phyloP scores from a whole-genome alignment of 2,329 filamentous ascomycete species.

The Davidsoniella eucalypti region DNA sequence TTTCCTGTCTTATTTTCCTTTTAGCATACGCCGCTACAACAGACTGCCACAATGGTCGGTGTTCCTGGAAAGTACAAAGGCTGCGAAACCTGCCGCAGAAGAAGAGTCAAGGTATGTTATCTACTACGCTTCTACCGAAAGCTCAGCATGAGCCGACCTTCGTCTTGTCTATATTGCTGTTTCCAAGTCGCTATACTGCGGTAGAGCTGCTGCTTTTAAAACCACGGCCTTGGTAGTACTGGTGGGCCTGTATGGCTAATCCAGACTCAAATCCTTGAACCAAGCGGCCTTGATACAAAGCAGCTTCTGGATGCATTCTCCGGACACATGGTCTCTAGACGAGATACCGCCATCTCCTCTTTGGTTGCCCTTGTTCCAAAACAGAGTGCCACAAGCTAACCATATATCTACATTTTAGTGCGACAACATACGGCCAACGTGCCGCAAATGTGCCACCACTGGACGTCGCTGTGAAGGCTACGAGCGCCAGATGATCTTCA shows the following conservation, averaged over 20 bases:
- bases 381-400: not conserved
- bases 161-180: too few relatives aligned
- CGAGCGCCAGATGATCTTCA: conserved; percentile 45
- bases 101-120: conserved; percentile 40
- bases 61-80: conserved; percentile 48
- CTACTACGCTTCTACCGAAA: not conserved
- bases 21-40: not conserved
- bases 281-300: not conserved
- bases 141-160: too few relatives aligned
- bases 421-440: conserved; percentile 43
- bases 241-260: too few relatives aligned
- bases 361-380: not conserved
- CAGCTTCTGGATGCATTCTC: not conserved
- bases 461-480: conserved; percentile 45
- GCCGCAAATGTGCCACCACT: conserved; percentile 41
- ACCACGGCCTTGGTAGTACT: too few relatives aligned
- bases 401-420: conserved; percentile 26
- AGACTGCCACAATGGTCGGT: conserved; percentile 33
- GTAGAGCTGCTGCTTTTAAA: too few relatives aligned
- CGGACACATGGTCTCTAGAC: not conserved
- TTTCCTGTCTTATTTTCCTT: not conserved
- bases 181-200: too few relatives aligned
- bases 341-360: too few relatives aligned
- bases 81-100: conserved; percentile 42
- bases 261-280: too few relatives aligned